Percentiles rank a stretch among this genome's conserved stretches.
These are phyloP conservation scores for Tylopilus rubrobrunneus DNA, from an alignment of 768 basidiomycete genomes.

Conservation along the genomic window DNA sequence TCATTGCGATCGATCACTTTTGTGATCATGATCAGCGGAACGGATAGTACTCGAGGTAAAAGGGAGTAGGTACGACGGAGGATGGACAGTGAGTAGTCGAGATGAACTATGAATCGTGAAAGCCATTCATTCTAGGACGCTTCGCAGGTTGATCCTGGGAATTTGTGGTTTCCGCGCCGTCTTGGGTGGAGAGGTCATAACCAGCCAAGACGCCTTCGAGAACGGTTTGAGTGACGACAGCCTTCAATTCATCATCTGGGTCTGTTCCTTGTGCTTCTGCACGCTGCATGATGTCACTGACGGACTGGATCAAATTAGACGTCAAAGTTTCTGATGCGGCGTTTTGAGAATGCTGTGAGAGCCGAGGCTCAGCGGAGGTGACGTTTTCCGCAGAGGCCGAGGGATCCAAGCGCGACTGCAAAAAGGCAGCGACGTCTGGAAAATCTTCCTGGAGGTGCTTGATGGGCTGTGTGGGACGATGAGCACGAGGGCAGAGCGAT, in stretches of 20 bases:
- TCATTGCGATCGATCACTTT: constrained; percentile 27
- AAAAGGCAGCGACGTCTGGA: constrained; percentile 58
- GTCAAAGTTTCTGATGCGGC: constrained; percentile 68
- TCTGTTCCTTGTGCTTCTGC: constrained; percentile 55
- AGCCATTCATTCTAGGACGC: constrained; percentile 25
- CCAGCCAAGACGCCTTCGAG: constrained; percentile 64
- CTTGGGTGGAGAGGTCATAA: constrained; percentile 42
- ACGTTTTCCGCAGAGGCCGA: constrained; percentile 4
- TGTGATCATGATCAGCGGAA: constrained; percentile 35
- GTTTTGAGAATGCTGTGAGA: constrained; percentile 68
- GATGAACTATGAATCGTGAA: constrained; percentile 2
- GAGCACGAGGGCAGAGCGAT: constrained; percentile 10
- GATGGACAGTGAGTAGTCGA: background rate
- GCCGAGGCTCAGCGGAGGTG: constrained; percentile 24
- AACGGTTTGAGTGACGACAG: constrained; percentile 59
- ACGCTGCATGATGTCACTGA: constrained; percentile 64
- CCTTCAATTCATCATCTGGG: constrained; percentile 62
- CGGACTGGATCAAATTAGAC: constrained; percentile 57
- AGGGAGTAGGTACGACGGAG: constrained; percentile 3
- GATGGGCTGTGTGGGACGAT: constrained; percentile 43
- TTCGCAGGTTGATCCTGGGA: constrained; percentile 15
- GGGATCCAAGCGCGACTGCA: constrained; percentile 39
- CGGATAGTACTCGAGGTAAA: constrained; percentile 19
- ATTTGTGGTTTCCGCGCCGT: constrained; percentile 3
- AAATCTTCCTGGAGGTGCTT: constrained; percentile 70